phyloP scores from a whole-genome alignment of 1,139 yeast species.

The Yarrowia galli region DNA sequence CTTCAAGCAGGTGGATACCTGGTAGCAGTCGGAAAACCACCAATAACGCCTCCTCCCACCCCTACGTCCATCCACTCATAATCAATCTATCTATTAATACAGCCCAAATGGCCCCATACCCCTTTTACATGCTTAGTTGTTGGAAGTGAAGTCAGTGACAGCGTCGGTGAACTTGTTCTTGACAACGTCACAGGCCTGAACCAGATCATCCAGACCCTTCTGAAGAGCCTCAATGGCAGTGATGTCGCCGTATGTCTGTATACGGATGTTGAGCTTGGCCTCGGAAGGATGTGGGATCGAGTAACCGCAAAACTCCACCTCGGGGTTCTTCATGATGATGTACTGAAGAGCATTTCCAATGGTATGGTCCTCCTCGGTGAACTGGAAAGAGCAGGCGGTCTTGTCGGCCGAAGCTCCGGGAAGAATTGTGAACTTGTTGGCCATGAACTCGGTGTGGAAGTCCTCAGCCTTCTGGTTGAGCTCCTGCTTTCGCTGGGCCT shows the following conservation, averaged over 20 bases:
- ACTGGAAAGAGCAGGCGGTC: slow-evolving; percentile 92
- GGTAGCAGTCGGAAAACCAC: no score
- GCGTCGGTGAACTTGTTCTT: slow-evolving; percentile 66
- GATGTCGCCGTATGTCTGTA: slow-evolving; percentile 85
- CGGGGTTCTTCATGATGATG: slow-evolving; percentile 96
- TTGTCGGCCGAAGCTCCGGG: slow-evolving; percentile 98
- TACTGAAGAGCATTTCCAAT: slow-evolving; percentile 92
- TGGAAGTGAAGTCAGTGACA: slow-evolving; percentile 29
- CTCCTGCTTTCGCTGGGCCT: slow-evolving; percentile 38
- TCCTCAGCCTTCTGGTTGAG: slow-evolving; percentile 37
- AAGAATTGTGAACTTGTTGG: slow-evolving; percentile 47
- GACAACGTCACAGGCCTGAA: slow-evolving; percentile 81
- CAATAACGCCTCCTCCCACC: no score
- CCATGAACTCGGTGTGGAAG: slow-evolving; percentile 32
- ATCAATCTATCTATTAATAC: slow-evolving; percentile 33
- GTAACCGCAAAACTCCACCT: slow-evolving; percentile 97
- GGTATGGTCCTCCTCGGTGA: slow-evolving; percentile 92
- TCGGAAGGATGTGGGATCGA: slow-evolving; percentile 99
- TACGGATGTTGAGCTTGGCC: slow-evolving; percentile 83
- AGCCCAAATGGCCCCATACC: slow-evolving; percentile 13
- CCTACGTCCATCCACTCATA: neutral
- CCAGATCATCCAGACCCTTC: slow-evolving; percentile 86
- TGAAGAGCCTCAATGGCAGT: slow-evolving; percentile 94
- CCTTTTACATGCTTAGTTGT: slow-evolving; percentile 27
- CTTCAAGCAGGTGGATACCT: no score